Conservation (phyloP, 768 basidiomycete genomes). For the Serendipita sp. region DNA sequence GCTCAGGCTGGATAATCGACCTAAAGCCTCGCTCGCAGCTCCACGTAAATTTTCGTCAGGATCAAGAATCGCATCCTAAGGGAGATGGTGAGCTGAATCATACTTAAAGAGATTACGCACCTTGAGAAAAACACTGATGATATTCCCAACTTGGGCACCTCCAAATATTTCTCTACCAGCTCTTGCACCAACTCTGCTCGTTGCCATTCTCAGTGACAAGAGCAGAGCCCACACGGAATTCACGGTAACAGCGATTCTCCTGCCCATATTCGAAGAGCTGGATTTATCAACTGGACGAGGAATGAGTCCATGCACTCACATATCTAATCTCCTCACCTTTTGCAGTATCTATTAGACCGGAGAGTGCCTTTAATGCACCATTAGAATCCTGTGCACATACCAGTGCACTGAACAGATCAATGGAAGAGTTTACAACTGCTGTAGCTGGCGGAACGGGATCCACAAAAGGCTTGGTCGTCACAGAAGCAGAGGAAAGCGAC, state of each 20-base stretch:
- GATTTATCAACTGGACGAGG: background rate
- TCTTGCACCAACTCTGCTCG: conserved; percentile 14
- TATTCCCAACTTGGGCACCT: conserved; percentile 39
- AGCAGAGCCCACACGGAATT: conserved; percentile 66
- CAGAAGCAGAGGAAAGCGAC: conserved; percentile 30
- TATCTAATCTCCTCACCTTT: background rate
- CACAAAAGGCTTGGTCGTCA: conserved; percentile 25
- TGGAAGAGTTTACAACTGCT: conserved; percentile 72
- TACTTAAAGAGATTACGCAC: conserved; percentile 23
- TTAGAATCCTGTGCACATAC: conserved; percentile 59
- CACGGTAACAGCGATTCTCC: conserved; percentile 67
- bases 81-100: conserved; percentile 7
- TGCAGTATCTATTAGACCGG: background rate
- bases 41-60: conserved; percentile 60
- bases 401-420: conserved; percentile 70
- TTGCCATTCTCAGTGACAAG: conserved; percentile 36
- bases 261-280: conserved; percentile 47
- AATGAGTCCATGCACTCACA: background rate
- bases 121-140: conserved; percentile 61
- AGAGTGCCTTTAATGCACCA: background rate
- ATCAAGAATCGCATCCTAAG: conserved; percentile 63
- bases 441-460: conserved; percentile 60
- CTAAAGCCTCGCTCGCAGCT: conserved; percentile 76
- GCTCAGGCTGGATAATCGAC: conserved; percentile 67
- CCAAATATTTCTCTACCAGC: conserved; percentile 54